A percentile compares a stretch with the other conserved stretches of the same genome.
Evolutionary conservation across 1,284 basidiomycete genomes (phyloP).

Genomic region (Marasmius sp.): DNA sequence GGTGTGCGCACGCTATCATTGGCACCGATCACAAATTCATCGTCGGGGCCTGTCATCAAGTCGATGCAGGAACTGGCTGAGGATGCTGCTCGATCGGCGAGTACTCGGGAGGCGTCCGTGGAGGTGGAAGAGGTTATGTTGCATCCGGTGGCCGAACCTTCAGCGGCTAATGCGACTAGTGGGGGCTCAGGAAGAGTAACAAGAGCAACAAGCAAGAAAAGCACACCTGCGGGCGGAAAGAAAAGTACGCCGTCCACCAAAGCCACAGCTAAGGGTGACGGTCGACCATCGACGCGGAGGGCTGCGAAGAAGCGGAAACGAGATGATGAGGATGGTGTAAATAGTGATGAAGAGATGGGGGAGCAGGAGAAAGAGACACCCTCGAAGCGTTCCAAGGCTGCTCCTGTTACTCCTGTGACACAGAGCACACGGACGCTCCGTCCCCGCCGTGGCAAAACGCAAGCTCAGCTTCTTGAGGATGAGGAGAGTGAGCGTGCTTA

Average conservation of each 20-base stretch:
- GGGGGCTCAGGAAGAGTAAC: not conserved
- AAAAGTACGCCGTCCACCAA: not conserved
- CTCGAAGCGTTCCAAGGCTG: slow-evolving; percentile 22
- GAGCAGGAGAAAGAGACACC: slow-evolving; percentile 5
- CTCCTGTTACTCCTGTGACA: slow-evolving; percentile 14
- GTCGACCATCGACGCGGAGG: not conserved
- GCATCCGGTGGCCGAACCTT: not conserved
- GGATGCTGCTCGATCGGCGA: slow-evolving; percentile 26
- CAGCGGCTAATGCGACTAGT: not conserved
- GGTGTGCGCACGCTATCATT: not conserved
- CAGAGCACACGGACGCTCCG: slow-evolving; percentile 49
- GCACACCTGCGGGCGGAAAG: not conserved
- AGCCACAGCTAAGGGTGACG: not conserved
- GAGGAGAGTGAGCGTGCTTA: slow-evolving; percentile 48
- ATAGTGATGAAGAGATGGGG: slow-evolving; percentile 6
- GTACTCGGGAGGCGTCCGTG: not conserved
- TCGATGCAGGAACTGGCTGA: slow-evolving; percentile 71
- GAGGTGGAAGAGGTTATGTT: not conserved
- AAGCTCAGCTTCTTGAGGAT: slow-evolving; percentile 45
- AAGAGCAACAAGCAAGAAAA: not conserved
- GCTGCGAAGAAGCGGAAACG: slow-evolving; percentile 2
- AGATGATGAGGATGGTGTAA: slow-evolving; percentile 14
- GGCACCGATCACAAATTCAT: slow-evolving; percentile 1
- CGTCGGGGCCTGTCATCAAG: slow-evolving; percentile 39
- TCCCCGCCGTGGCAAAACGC: slow-evolving; percentile 50